These are phyloP conservation scores for Metschnikowia borealis DNA, from an alignment of 805 yeast species.

Conservation along the genomic window DNA sequence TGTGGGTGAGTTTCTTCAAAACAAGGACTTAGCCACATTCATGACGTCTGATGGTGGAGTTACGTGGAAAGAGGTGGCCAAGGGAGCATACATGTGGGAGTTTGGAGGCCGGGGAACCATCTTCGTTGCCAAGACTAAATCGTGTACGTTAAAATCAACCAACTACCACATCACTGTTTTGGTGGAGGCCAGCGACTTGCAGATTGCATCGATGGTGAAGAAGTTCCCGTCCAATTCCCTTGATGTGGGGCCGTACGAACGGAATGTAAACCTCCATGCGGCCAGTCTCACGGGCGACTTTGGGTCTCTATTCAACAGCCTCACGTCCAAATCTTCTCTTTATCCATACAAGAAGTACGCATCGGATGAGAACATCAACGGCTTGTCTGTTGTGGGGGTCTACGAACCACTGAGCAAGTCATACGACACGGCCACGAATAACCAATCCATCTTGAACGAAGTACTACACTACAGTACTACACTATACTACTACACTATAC, in stretches of 20 bases:
- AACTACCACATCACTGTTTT: constrained; percentile 22
- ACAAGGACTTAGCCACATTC: constrained; percentile 61
- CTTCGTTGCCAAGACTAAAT: constrained; percentile 41
- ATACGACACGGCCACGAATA: constrained; percentile 3
- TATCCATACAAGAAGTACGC: constrained; percentile 6
- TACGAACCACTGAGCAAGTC: constrained; percentile 9
- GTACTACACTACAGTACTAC: no score
- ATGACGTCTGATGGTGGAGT: constrained; percentile 88
- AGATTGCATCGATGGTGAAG: background rate
- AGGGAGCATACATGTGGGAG: constrained; percentile 87
- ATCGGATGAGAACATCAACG: constrained; percentile 10
- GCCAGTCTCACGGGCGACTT: constrained; percentile 13
- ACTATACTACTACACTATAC: no score
- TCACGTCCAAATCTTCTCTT: constrained; percentile 3
- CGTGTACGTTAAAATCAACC: constrained; percentile 30
- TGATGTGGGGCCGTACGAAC: constrained; percentile 11
- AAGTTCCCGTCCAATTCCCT: constrained; percentile 3
- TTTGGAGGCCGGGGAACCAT: constrained; percentile 94
- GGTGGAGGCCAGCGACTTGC: constrained; percentile 11
- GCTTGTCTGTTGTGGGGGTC: constrained; percentile 8
- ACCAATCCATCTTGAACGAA: constrained; percentile 4
- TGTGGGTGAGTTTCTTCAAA: constrained; percentile 62
- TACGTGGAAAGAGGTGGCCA: constrained; percentile 75
- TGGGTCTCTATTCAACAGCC: constrained; percentile 11
- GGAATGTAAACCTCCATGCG: constrained; percentile 7